phyloP scores from a whole-genome alignment of 2,329 filamentous ascomycete species.

The Monosporascus ibericus region DNA sequence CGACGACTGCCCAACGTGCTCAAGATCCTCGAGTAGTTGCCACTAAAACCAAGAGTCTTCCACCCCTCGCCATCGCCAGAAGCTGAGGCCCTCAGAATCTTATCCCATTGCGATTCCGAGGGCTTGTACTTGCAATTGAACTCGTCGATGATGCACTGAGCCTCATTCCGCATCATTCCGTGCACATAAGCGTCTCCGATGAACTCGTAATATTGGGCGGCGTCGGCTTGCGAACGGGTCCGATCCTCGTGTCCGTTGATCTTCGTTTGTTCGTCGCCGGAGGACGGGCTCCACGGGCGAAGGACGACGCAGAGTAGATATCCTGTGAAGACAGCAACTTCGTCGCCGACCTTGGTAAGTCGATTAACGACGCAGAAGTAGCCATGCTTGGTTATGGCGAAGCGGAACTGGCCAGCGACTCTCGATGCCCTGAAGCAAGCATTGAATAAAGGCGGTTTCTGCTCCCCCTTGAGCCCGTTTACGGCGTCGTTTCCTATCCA shows the following conservation, averaged over 20 bases:
- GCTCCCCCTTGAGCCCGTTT: not conserved
- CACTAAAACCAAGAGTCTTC: conserved; percentile 8
- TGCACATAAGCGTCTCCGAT: conserved; percentile 18
- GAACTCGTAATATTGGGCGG: conserved; percentile 11
- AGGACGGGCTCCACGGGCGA: conserved; percentile 6
- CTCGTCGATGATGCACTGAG: conserved; percentile 16
- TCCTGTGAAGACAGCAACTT: conserved; percentile 12
- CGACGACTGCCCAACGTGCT: conserved; percentile 11
- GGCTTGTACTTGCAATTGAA: conserved; percentile 13
- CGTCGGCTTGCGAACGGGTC: not conserved
- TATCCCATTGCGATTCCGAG: conserved; percentile 3
- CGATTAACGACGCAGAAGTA: conserved; percentile 18
- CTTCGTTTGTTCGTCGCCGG: not conserved
- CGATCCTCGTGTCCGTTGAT: not conserved
- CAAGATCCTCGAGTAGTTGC: conserved; percentile 14
- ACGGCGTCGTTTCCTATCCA: conserved; percentile 1
- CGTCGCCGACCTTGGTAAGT: conserved; percentile 7
- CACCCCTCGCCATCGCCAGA: conserved; percentile 6
- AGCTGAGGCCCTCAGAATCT: not conserved
- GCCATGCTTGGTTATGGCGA: conserved; percentile 14
- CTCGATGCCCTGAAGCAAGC: conserved; percentile 7
- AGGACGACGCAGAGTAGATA: conserved; percentile 8
- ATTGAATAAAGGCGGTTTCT: conserved; percentile 1
- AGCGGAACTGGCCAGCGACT: conserved; percentile 10
- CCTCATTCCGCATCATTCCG: conserved; percentile 19